Conservation (phyloP, 192 early-diverging fungal species). For the Chytriomyces sp. region DNA sequence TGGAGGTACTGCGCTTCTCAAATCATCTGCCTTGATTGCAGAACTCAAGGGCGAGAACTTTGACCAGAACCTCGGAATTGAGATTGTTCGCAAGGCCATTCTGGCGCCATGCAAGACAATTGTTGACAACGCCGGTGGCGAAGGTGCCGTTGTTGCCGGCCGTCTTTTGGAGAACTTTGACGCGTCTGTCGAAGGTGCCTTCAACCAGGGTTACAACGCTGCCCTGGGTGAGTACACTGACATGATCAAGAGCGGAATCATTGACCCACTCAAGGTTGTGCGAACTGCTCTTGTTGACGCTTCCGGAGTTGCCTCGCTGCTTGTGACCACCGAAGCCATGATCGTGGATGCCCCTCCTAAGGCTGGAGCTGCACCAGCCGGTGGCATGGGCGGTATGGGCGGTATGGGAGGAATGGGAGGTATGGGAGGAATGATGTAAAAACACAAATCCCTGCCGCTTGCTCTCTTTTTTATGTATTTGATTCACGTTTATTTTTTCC, state of each 20-base stretch:
- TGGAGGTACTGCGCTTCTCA: conserved; percentile 96
- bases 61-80: conserved; percentile 98
- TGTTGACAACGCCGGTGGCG: conserved; percentile 95
- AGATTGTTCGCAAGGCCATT: conserved; percentile 94
- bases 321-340: conserved; percentile 98
- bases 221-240: conserved; percentile 90
- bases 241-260: conserved; percentile 96
- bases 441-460: too few relatives aligned
- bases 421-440: conserved; percentile 25
- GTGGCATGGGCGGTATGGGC: conserved; percentile 77
- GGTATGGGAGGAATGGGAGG: conserved; percentile 61
- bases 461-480: too few relatives aligned
- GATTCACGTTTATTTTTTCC: too few relatives aligned
- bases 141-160: conserved; percentile 96
- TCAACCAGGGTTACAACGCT: conserved; percentile 95
- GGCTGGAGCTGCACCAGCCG: conserved; percentile 60
- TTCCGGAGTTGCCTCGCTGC: conserved; percentile 92
- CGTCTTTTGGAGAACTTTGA: conserved; percentile 84
- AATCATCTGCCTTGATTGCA: conserved; percentile 85
- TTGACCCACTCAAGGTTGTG: conserved; percentile 99
- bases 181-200: conserved; percentile 53
- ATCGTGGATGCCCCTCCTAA: conserved; percentile 94
- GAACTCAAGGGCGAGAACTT: conserved; percentile 91
- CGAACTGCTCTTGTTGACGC: conserved; percentile 98
- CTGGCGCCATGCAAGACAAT: conserved; percentile 92